Percentiles rank a stretch among this genome's conserved stretches.
Evolutionary conservation across 108 stramenopile genomes (phyloP).

Genomic region (Pinguiococcus pyrenoidosus): DNA sequence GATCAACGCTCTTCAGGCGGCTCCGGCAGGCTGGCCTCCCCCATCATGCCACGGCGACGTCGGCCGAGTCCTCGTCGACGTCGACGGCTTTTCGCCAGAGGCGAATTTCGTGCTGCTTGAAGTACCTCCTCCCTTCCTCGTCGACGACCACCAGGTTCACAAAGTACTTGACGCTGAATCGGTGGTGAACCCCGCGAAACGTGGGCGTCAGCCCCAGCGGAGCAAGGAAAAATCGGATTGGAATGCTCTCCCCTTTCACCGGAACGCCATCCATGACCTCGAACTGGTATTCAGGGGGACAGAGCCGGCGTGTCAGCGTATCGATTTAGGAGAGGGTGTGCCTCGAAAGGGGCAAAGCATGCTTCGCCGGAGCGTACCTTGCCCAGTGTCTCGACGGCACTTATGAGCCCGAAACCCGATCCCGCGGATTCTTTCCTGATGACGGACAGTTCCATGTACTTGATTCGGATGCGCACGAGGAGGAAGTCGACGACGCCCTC

Average conservation of each 20-base stretch:
- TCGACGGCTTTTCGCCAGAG: constrained; percentile 83
- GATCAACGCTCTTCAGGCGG: no score
- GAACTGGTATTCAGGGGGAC: no score
- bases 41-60: no score
- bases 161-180: constrained; percentile 89
- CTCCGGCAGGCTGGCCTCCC: no score
- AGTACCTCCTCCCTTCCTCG: constrained; percentile 94
- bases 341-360: no score
- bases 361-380: no score
- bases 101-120: constrained; percentile 98
- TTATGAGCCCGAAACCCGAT: constrained; percentile 53
- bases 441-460: constrained; percentile 96
- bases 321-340: no score
- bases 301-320: no score
- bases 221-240: constrained; percentile 49
- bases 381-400: constrained; percentile 84
- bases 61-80: no score
- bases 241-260: constrained; percentile 80
- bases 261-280: constrained; percentile 99
- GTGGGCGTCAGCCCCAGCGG: constrained; percentile 89
- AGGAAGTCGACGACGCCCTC: constrained; percentile 89
- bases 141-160: constrained; percentile 97
- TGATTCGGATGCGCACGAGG: constrained; percentile 94
- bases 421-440: constrained; percentile 83
- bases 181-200: constrained; percentile 70